A percentile compares a stretch with the other conserved stretches of the same genome.
Evolutionary conservation across 371 early-diverging fungal genomes (phyloP).

Genomic region (Mortierella sp.): DNA sequence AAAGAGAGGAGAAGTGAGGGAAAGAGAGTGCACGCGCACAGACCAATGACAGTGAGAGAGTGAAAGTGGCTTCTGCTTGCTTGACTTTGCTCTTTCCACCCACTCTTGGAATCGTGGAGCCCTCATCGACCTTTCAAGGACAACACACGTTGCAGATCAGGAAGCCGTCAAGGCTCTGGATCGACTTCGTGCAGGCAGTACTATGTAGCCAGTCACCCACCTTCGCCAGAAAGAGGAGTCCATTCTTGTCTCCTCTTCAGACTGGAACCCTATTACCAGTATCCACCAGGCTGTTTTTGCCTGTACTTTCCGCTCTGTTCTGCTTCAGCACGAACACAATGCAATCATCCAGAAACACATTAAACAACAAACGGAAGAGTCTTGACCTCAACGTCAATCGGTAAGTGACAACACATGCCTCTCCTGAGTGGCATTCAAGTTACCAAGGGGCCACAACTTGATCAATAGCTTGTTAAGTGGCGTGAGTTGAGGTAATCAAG

Average conservation of each 20-base stretch:
- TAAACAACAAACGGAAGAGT: slow-evolving; percentile 62
- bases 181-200: slow-evolving; percentile 65
- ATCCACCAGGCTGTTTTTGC: not conserved
- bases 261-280: too few species aligned
- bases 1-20: not conserved
- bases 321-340: slow-evolving; percentile 88
- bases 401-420: slow-evolving; percentile 60
- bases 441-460: too few species aligned
- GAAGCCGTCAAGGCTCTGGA: slow-evolving; percentile 75
- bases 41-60: too few species aligned
- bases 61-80: too few species aligned
- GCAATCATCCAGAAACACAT: slow-evolving; percentile 66
- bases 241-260: too few species aligned
- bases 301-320: slow-evolving; percentile 26
- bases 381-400: slow-evolving; percentile 75
- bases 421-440: not conserved
- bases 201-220: slow-evolving; percentile 19
- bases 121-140: slow-evolving; percentile 84
- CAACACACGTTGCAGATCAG: slow-evolving; percentile 78
- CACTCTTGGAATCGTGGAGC: slow-evolving; percentile 56
- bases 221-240: too few species aligned
- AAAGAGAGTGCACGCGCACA: not conserved
- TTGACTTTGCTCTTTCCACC: not conserved
- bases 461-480: slow-evolving; percentile 66
- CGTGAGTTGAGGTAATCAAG: slow-evolving; percentile 56